Conservation (phyloP, 2,329 filamentous ascomycete genomes). For the Penicillium sp. region DNA sequence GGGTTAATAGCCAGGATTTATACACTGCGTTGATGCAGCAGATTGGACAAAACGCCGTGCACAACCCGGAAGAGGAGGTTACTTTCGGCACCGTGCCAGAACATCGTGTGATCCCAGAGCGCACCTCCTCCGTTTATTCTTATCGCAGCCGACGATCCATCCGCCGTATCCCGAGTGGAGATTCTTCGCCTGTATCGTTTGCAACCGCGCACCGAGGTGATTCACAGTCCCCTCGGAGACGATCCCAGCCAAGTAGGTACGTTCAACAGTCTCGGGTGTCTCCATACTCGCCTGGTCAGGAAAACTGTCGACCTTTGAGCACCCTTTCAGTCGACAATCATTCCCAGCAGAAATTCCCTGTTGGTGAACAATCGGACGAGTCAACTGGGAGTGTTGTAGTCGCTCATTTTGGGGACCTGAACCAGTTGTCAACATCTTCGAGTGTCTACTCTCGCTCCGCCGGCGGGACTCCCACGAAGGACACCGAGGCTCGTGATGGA, state of each 20-base stretch:
- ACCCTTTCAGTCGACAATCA: background rate
- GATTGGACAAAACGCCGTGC: slow-evolving; percentile 27
- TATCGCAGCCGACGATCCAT: slow-evolving; percentile 27
- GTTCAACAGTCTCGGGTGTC: slow-evolving; percentile 3
- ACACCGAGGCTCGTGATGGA: slow-evolving; percentile 1
- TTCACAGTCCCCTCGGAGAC: slow-evolving; percentile 21
- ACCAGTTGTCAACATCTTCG: slow-evolving; percentile 28
- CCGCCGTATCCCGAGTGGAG: slow-evolving; percentile 30
- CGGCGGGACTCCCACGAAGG: slow-evolving; percentile 28
- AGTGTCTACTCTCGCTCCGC: slow-evolving; percentile 45
- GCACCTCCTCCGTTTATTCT: slow-evolving; percentile 24
- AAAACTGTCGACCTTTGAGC: background rate
- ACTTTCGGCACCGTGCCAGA: slow-evolving; percentile 30
- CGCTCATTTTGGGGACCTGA: slow-evolving; percentile 3
- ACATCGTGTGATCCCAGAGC: slow-evolving; percentile 29
- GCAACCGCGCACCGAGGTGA: slow-evolving; percentile 25
- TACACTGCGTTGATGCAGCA: slow-evolving; percentile 44
- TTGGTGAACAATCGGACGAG: slow-evolving; percentile 16
- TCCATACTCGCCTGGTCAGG: background rate
- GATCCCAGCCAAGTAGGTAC: slow-evolving; percentile 1
- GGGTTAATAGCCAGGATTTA: slow-evolving; percentile 38
- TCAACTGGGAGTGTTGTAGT: slow-evolving; percentile 21
- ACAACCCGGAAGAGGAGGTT: slow-evolving; percentile 23
- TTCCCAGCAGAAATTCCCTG: background rate
- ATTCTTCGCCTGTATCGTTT: slow-evolving; percentile 32